A percentile compares a stretch with the other conserved stretches of the same genome.
Evolutionary conservation across 139 green algal genomes (phyloP).

Genomic region (Tetradesmus obliquus): DNA sequence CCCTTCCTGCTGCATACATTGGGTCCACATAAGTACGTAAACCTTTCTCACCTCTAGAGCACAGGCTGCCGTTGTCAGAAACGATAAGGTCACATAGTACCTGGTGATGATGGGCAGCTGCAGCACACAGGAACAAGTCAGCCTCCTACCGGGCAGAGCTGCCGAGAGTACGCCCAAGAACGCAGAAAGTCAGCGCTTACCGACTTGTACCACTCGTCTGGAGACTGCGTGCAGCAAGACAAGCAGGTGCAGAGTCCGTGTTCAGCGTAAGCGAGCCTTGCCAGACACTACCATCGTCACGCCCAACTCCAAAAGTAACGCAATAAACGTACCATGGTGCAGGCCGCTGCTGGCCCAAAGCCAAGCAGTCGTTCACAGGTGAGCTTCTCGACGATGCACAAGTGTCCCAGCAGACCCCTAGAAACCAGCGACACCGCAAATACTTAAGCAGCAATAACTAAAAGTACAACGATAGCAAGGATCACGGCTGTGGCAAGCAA

Average conservation of each 20-base stretch:
- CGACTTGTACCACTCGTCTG: constrained; percentile 92
- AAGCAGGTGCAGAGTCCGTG: not conserved
- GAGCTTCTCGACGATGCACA: not conserved
- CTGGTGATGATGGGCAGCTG: constrained; percentile 94
- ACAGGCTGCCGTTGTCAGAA: constrained; percentile 94
- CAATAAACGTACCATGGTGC: not conserved
- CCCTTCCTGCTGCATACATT: not conserved
- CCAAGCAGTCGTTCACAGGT: not conserved
- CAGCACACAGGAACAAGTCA: constrained; percentile 3
- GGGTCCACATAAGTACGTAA: no score
- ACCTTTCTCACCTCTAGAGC: constrained; percentile 88
- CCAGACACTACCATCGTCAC: not conserved
- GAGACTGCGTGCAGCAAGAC: constrained; percentile 57
- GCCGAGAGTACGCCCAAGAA: not conserved
- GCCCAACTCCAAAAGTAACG: not conserved
- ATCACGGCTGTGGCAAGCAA: not conserved
- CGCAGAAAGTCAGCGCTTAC: constrained; percentile 6
- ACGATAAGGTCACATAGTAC: constrained; percentile 94
- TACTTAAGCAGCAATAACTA: not conserved
- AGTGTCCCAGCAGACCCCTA: not conserved
- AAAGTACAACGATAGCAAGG: not conserved
- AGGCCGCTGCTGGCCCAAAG: not conserved
- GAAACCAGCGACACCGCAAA: not conserved
- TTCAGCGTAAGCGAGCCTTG: not conserved
- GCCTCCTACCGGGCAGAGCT: not conserved